phyloP scores from a whole-genome alignment of 306 rosid genomes.

The Castanea sativa region DNA sequence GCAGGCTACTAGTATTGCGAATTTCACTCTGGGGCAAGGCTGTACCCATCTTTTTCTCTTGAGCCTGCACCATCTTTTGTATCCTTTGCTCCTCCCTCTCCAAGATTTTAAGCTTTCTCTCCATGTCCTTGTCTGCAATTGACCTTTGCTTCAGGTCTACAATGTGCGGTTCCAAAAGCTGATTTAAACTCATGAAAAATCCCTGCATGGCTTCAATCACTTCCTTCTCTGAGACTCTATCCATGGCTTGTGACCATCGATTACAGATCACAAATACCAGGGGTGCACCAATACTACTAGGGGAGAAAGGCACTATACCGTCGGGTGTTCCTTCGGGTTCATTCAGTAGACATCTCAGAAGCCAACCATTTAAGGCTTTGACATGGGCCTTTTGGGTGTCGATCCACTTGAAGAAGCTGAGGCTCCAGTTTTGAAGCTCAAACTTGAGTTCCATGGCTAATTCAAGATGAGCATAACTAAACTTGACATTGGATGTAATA shows the following conservation, averaged over 20 bases:
- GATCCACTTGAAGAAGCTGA: conserved; percentile 65
- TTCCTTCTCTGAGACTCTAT: conserved; percentile 54
- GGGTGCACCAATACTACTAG: conserved; percentile 60
- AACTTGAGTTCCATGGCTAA: conserved; percentile 60
- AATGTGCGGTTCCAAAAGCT: conserved; percentile 41
- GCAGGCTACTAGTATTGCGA: conserved; percentile 17
- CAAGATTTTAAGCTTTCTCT: conserved; percentile 41
- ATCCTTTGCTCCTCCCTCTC: conserved; percentile 54
- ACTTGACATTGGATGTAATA: conserved; percentile 34
- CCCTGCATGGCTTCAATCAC: conserved; percentile 59
- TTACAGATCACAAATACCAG: conserved; percentile 56
- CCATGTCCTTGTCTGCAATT: conserved; percentile 51
- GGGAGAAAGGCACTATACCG: conserved; percentile 43
- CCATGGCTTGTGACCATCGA: conserved; percentile 65
- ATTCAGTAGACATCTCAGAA: conserved; percentile 51
- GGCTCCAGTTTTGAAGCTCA: conserved; percentile 62
- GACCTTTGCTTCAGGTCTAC: conserved; percentile 43
- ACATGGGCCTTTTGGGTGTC: conserved; percentile 54
- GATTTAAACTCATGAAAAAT: conserved; percentile 36
- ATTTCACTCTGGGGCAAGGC: conserved; percentile 20
- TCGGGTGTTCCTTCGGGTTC: conserved; percentile 59
- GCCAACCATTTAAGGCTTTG: conserved; percentile 76
- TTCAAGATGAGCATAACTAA: conserved; percentile 37
- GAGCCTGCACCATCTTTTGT: conserved; percentile 43
- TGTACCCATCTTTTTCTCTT: conserved; percentile 31